Evolutionary conservation across 495 filamentous ascomycete species (phyloP).

Genomic region (Hypoxylon perforatum): DNA sequence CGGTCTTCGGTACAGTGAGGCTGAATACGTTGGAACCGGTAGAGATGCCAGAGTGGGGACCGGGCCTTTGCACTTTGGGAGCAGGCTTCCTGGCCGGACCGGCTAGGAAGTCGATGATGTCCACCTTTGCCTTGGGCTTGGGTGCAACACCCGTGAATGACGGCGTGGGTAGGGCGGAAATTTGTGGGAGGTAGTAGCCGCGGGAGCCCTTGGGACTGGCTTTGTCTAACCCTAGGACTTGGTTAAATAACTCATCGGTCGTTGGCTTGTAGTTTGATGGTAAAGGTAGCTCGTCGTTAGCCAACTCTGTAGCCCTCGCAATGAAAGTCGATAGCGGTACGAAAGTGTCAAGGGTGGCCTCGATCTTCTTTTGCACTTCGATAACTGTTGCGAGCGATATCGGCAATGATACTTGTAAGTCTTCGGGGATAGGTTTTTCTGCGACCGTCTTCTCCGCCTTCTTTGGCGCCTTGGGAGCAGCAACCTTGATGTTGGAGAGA

Average conservation of each 20-base stretch:
- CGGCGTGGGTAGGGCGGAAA: slow-evolving; percentile 67
- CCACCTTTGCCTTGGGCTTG: slow-evolving; percentile 56
- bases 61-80: slow-evolving; percentile 43
- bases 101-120: slow-evolving; percentile 84
- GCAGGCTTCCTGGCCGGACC: slow-evolving; percentile 52
- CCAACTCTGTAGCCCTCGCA: slow-evolving; percentile 80
- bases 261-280: slow-evolving; percentile 69
- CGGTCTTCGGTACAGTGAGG: slow-evolving; percentile 76
- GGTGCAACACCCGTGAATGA: slow-evolving; percentile 42
- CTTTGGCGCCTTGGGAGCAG: slow-evolving; percentile 68
- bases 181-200: slow-evolving; percentile 76
- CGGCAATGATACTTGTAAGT: slow-evolving; percentile 71
- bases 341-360: slow-evolving; percentile 77
- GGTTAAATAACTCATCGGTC: slow-evolving; percentile 86
- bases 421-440: slow-evolving; percentile 55
- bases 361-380: slow-evolving; percentile 81
- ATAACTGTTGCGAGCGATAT: slow-evolving; percentile 82
- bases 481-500: slow-evolving; percentile 89
- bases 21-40: slow-evolving; percentile 81
- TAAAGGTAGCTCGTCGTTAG: slow-evolving; percentile 85
- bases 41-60: slow-evolving; percentile 51
- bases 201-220: slow-evolving; percentile 54
- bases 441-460: slow-evolving; percentile 57
- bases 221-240: slow-evolving; percentile 79
- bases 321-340: slow-evolving; percentile 90